A percentile compares a stretch with the other conserved stretches of the same genome.
These are phyloP conservation scores for Neonectria coccinea DNA, from an alignment of 2,329 filamentous ascomycete species.

Conservation along the genomic window DNA sequence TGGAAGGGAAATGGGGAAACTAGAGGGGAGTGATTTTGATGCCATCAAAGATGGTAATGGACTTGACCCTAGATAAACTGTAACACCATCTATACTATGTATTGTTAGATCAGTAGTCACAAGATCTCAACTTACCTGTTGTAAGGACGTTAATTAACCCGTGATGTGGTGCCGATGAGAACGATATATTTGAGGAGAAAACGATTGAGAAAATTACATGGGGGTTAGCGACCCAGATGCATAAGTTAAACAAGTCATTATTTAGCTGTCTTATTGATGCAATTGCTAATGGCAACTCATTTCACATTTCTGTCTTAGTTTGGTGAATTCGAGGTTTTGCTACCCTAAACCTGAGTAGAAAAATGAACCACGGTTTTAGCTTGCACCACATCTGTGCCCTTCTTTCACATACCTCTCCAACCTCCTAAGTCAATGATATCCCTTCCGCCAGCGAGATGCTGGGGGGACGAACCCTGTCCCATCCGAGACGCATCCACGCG, in stretches of 20 bases:
- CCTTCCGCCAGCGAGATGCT: background rate
- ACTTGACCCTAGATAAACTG: background rate
- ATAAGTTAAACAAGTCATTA: too few relatives aligned
- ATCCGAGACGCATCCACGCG: background rate
- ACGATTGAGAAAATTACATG: too few relatives aligned
- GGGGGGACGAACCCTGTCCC: background rate
- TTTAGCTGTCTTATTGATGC: too few relatives aligned
- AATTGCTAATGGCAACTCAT: too few relatives aligned
- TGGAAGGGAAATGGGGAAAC: conserved; percentile 30
- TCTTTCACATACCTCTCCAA: background rate
- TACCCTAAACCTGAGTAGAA: too few relatives aligned
- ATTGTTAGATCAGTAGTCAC: background rate
- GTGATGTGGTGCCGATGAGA: too few relatives aligned
- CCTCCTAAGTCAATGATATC: background rate
- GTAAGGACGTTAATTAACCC: too few relatives aligned
- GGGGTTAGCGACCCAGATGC: too few relatives aligned
- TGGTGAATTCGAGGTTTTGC: too few relatives aligned
- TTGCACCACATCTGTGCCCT: background rate
- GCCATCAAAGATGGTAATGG: background rate
- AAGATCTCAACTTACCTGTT: background rate
- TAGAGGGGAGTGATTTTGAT: background rate
- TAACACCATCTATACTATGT: background rate
- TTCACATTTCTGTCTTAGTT: too few relatives aligned
- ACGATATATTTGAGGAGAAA: too few relatives aligned
- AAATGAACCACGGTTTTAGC: background rate